Conservation (phyloP, 208 protist species). For the Leishmania braziliensis region DNA sequence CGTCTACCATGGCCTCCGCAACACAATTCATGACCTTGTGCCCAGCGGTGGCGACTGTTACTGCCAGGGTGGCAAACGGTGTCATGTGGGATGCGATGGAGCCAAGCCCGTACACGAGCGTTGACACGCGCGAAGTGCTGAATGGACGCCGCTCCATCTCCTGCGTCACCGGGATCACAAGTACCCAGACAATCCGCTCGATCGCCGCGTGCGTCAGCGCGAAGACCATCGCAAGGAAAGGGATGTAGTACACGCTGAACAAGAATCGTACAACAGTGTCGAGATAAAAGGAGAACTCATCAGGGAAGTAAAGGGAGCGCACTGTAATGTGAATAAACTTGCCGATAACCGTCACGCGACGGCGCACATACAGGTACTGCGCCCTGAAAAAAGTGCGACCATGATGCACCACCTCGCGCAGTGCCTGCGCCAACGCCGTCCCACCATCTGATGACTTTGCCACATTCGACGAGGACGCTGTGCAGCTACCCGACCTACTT, state of each 20-base stretch:
- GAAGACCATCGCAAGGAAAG: slow-evolving; percentile 57
- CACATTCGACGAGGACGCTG: background rate
- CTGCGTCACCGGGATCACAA: slow-evolving; percentile 80
- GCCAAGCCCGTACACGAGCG: slow-evolving; percentile 58
- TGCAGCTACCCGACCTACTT: background rate
- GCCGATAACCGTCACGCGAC: slow-evolving; percentile 12
- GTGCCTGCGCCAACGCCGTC: background rate
- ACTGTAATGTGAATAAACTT: slow-evolving; percentile 47
- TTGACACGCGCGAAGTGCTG: slow-evolving; percentile 53
- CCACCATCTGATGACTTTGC: background rate
- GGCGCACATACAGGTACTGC: slow-evolving; percentile 12
- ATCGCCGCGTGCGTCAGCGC: slow-evolving; percentile 82
- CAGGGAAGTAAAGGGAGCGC: slow-evolving; percentile 72
- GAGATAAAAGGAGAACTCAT: slow-evolving; percentile 71
- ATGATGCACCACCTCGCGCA: background rate
- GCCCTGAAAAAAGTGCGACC: background rate
- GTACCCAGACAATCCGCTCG: slow-evolving; percentile 83
- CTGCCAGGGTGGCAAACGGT: slow-evolving; percentile 67
- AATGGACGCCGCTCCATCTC: slow-evolving; percentile 78
- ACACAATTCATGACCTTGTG: slow-evolving; percentile 81
- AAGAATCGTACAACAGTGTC: slow-evolving; percentile 65
- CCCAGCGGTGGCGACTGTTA: slow-evolving; percentile 62
- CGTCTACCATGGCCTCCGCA: slow-evolving; percentile 79
- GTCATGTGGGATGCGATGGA: slow-evolving; percentile 57
- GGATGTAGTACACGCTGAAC: slow-evolving; percentile 81